A percentile compares a stretch with the other conserved stretches of the same genome.
These are phyloP conservation scores for Fusarium nematophilum DNA, from an alignment of 2,329 filamentous ascomycete genomes.

Conservation along the genomic window DNA sequence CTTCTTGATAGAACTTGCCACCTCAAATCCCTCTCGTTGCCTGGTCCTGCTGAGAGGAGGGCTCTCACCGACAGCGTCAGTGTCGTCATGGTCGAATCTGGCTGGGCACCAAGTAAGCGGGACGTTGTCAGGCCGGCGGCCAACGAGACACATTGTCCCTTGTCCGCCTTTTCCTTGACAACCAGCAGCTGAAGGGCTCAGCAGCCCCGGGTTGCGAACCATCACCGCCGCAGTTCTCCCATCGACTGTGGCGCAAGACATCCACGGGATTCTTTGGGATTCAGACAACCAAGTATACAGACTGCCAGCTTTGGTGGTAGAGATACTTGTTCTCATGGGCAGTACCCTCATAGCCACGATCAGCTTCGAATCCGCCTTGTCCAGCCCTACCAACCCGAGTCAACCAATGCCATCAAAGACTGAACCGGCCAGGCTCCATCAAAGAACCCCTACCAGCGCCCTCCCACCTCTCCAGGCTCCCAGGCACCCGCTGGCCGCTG, in stretches of 20 bases:
- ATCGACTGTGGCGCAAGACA: slow-evolving; percentile 15
- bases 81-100: slow-evolving; percentile 37
- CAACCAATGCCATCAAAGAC: slow-evolving; percentile 3
- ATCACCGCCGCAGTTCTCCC: not conserved
- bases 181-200: slow-evolving; percentile 21
- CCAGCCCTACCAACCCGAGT: slow-evolving; percentile 31
- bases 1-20: slow-evolving; percentile 20
- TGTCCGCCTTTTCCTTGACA: slow-evolving; percentile 24
- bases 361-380: slow-evolving; percentile 26
- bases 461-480: not conserved
- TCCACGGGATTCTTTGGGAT: slow-evolving; percentile 9
- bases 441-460: not conserved
- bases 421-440: not conserved
- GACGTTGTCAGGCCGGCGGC: not conserved
- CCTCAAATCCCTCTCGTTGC: slow-evolving; percentile 7
- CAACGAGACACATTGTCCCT: slow-evolving; percentile 1
- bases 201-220: not conserved
- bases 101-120: slow-evolving; percentile 16
- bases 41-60: slow-evolving; percentile 27
- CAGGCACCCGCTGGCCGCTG: slow-evolving; percentile 15
- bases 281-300: slow-evolving; percentile 2
- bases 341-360: slow-evolving; percentile 28
- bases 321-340: slow-evolving; percentile 20
- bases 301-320: slow-evolving; percentile 3
- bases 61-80: slow-evolving; percentile 17